Evolutionary conservation across 441 rosid species (phyloP).

Genomic region (Erodium trifolium): DNA sequence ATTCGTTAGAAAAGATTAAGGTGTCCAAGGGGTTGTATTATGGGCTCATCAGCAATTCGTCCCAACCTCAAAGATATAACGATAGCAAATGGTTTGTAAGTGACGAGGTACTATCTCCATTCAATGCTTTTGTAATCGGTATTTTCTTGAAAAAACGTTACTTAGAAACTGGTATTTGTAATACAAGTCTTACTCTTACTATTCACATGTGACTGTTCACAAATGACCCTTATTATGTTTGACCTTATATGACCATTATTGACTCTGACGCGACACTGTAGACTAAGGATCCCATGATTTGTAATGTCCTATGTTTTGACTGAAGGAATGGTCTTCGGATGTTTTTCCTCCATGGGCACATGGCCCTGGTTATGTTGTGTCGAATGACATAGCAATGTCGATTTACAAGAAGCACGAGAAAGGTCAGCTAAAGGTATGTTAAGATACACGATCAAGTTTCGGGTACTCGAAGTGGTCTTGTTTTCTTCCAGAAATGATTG

Average conservation of each 20-base stretch:
- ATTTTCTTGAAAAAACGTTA: too few species aligned
- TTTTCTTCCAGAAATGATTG: not conserved
- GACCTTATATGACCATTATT: too few species aligned
- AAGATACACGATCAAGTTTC: too few species aligned
- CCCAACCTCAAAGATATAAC: slow-evolving; percentile 25
- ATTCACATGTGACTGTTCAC: too few species aligned
- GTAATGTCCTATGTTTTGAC: not conserved
- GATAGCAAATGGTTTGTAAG: slow-evolving; percentile 34
- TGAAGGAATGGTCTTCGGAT: slow-evolving; percentile 48
- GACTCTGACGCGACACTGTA: not conserved
- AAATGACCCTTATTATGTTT: too few species aligned
- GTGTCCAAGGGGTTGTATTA: slow-evolving; percentile 22
- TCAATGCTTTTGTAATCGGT: not conserved
- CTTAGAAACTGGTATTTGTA: too few species aligned
- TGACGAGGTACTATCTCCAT: slow-evolving; percentile 17
- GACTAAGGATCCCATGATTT: not conserved
- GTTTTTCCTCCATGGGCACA: slow-evolving; percentile 60
- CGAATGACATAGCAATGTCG: slow-evolving; percentile 44
- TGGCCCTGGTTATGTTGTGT: slow-evolving; percentile 63
- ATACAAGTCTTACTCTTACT: too few species aligned
- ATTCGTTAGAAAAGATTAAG: slow-evolving; percentile 24
- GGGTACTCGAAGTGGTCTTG: too few species aligned
- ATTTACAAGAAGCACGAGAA: slow-evolving; percentile 15
- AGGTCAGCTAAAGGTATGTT: slow-evolving; percentile 26
- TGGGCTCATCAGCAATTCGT: slow-evolving; percentile 27